Base-by-base conservation (phyloP, 805 yeast genomes). In the Sugiyamaella mastotermitis region DNA sequence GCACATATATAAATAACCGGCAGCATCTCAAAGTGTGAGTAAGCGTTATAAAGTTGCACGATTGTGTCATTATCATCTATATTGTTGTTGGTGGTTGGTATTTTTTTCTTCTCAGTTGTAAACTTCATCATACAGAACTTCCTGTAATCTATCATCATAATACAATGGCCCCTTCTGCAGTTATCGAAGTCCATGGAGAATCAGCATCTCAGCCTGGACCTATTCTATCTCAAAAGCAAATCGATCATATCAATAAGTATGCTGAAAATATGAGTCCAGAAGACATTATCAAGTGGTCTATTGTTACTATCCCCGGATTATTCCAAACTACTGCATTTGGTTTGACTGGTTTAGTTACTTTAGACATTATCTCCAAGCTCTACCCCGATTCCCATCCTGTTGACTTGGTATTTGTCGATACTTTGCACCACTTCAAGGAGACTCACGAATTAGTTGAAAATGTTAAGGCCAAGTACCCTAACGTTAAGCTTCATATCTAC, bases 241-340 rank as follows among this genome's bases (percentile, higher is more conserved):
- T 87, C 15, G 70, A 66, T 16, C 83, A 79, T 53, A 67, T 83
- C 60, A 88, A 87, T 61, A 52, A 62, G n/a, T 65, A 70, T 7
- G 68, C 88, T 15, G 63, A 70, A n/a, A 55, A 63, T 5, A 57
- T 74, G 13, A 53, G 75, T 1, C 86, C 97, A 0, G 74, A 76
- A 47, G 84, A 85, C 42, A 77, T 90, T 41, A 62, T 90, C 19
- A 65, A 69, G 52, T 90, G 97, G 97, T 76, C 95, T 0, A 62
- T 81, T 11, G 58, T 74, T n/a, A 85, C 94, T 0, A 79, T 88
- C 53, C 95, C 95, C 2, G 69, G 77, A 28, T 65, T 90, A 26
- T 88, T 58, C 54, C 97, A 90, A 61, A 87, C 95, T 1, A 86
- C 97, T 0, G 97, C 97, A 1, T 87, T 90, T 62, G 97, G 97